Conservation (phyloP, 2,329 filamentous ascomycete genomes). For the Microdochium bolleyi region DNA sequence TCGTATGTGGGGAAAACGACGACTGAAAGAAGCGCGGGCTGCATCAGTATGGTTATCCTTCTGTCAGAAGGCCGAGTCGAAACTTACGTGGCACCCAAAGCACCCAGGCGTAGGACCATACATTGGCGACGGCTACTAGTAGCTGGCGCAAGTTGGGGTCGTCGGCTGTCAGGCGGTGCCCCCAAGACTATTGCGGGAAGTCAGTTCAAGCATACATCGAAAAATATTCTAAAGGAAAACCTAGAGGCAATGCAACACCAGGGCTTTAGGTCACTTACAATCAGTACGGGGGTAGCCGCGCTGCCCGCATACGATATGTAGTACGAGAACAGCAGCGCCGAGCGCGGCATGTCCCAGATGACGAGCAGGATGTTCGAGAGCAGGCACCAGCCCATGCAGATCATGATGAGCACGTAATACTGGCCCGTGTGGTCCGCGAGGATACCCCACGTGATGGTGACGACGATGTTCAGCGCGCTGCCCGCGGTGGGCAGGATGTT, state of each 20-base stretch:
- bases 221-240: background rate
- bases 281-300: slow-evolving; percentile 13
- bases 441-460: slow-evolving; percentile 6
- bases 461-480: slow-evolving; percentile 8
- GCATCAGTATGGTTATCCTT: background rate
- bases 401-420: slow-evolving; percentile 6
- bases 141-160: slow-evolving; percentile 10
- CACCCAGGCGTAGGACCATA: slow-evolving; percentile 8
- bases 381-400: slow-evolving; percentile 7
- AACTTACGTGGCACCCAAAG: slow-evolving; percentile 10
- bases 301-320: slow-evolving; percentile 11
- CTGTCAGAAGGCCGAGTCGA: too few relatives aligned
- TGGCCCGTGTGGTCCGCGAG: slow-evolving; percentile 11
- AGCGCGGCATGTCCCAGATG: slow-evolving; percentile 11
- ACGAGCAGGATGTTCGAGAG: slow-evolving; percentile 12
- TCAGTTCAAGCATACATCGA: background rate
- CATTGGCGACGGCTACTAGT: slow-evolving; percentile 9
- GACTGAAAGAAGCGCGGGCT: slow-evolving; percentile 5
- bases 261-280: too few relatives aligned
- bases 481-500: slow-evolving; percentile 6
- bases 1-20: slow-evolving; percentile 23
- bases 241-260: background rate
- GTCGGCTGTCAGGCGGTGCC: slow-evolving; percentile 8
- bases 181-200: slow-evolving; percentile 5
- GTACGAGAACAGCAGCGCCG: slow-evolving; percentile 10